Evolutionary conservation across 2,329 filamentous ascomycete species (phyloP).

Genomic region (Neofusicoccum cordaticola): DNA sequence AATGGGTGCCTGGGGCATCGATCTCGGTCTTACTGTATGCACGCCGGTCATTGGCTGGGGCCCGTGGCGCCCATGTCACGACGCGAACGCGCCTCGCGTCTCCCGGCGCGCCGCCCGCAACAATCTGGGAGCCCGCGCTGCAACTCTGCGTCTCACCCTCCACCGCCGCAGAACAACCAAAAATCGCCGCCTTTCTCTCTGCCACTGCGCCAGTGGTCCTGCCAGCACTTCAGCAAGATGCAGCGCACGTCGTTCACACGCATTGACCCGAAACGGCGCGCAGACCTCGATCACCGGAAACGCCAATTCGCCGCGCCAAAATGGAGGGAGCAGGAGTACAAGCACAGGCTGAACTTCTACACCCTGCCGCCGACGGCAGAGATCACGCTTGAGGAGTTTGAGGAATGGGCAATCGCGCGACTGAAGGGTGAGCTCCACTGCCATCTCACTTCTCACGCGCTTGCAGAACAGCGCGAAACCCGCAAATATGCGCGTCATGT

Average conservation of each 20-base stretch:
- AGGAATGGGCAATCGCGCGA: conserved; percentile 96
- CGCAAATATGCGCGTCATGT: neutral
- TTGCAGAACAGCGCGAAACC: neutral
- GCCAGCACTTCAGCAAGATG: conserved; percentile 24
- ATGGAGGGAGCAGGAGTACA: conserved; percentile 77
- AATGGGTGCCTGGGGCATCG: neutral
- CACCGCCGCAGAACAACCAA: neutral
- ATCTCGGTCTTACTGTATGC: neutral
- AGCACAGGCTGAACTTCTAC: conserved; percentile 90
- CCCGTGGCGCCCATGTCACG: neutral
- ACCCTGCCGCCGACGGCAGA: conserved; percentile 82
- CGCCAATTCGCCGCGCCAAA: conserved; percentile 77
- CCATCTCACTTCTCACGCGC: neutral
- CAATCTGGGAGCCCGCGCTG: neutral
- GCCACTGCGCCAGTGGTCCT: neutral
- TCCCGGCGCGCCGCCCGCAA: conserved; percentile 7
- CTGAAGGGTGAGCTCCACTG: conserved; percentile 63
- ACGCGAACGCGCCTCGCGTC: conserved; percentile 18
- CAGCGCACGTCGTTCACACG: conserved; percentile 41
- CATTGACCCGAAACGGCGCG: conserved; percentile 69
- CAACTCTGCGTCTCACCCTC: neutral
- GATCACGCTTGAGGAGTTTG: conserved; percentile 94
- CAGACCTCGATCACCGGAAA: conserved; percentile 74
- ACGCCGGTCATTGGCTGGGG: neutral
- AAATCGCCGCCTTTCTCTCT: neutral